phyloP scores from a whole-genome alignment of 192 early-diverging fungal species.

The Coemansia sp. region DNA sequence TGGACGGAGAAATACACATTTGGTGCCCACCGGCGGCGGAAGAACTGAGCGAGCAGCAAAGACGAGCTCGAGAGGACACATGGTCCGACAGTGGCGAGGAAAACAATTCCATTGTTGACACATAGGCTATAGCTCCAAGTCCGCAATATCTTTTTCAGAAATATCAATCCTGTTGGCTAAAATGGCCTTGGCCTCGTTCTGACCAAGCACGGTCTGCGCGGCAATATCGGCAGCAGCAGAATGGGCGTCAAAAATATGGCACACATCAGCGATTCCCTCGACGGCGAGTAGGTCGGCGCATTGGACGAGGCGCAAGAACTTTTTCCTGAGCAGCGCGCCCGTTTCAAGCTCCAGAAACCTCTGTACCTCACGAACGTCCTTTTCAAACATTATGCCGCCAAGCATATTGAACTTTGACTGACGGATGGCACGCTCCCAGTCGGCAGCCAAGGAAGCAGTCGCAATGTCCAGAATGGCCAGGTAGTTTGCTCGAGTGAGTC shows the following conservation, averaged over 20 bases:
- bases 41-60: constrained; percentile 20
- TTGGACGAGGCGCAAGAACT: constrained; percentile 77
- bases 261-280: constrained; percentile 54
- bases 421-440: constrained; percentile 85
- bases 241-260: constrained; percentile 6
- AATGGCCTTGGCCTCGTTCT: constrained; percentile 20
- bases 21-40: constrained; percentile 52
- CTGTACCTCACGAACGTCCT: constrained; percentile 75
- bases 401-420: constrained; percentile 88
- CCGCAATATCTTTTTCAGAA: constrained; percentile 13
- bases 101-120: not conserved
- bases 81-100: constrained; percentile 27
- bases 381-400: constrained; percentile 89
- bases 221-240: constrained; percentile 6
- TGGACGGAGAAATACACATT: constrained; percentile 55
- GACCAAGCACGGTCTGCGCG: not conserved
- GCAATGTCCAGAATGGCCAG: constrained; percentile 58
- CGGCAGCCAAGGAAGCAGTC: constrained; percentile 66
- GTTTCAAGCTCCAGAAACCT: constrained; percentile 62
- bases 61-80: constrained; percentile 6
- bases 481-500: constrained; percentile 67
- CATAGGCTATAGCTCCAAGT: not conserved
- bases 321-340: constrained; percentile 62
- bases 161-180: constrained; percentile 40
- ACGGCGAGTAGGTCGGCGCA: constrained; percentile 79